A percentile compares a stretch with the other conserved stretches of the same genome.
Conservation (phyloP, 495 filamentous ascomycete genomes). For the Annulohypoxylon maeteangense region DNA sequence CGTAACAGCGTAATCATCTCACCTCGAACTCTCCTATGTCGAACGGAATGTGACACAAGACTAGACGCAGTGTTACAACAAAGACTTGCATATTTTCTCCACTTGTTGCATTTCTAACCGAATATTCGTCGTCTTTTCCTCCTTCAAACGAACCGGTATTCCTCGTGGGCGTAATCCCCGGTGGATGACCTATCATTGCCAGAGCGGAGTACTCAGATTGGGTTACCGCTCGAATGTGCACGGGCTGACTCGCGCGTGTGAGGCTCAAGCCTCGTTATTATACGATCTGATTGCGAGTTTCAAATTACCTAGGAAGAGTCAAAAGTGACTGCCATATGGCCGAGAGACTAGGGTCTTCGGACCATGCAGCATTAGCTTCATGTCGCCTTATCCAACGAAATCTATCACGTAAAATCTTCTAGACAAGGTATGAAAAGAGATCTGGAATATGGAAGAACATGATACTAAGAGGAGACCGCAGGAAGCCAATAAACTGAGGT, state of each 20-base stretch:
- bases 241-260: slow-evolving; percentile 4
- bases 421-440: slow-evolving; percentile 7
- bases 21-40: slow-evolving; percentile 1
- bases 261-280: background rate
- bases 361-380: slow-evolving; percentile 16
- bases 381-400: background rate
- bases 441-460: slow-evolving; percentile 2
- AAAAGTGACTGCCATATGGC: slow-evolving; percentile 6
- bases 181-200: slow-evolving; percentile 10
- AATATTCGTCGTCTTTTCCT: slow-evolving; percentile 10
- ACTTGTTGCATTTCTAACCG: slow-evolving; percentile 18
- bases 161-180: background rate
- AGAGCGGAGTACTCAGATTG: slow-evolving; percentile 13
- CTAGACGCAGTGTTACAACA: slow-evolving; percentile 24
- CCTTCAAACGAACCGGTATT: background rate
- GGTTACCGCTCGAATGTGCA: slow-evolving; percentile 3
- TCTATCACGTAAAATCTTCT: slow-evolving; percentile 30
- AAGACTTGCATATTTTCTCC: slow-evolving; percentile 30
- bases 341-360: background rate
- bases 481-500: slow-evolving; percentile 22
- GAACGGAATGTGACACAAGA: slow-evolving; percentile 29
- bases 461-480: slow-evolving; percentile 19
- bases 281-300: slow-evolving; percentile 1
- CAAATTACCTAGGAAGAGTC: background rate
- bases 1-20: slow-evolving; percentile 9